Evolutionary conservation across 148 eudicot genomes (phyloP), one percentile per base, ranked within the genome.

Genomic region (Gaultheria prostrata): DNA sequence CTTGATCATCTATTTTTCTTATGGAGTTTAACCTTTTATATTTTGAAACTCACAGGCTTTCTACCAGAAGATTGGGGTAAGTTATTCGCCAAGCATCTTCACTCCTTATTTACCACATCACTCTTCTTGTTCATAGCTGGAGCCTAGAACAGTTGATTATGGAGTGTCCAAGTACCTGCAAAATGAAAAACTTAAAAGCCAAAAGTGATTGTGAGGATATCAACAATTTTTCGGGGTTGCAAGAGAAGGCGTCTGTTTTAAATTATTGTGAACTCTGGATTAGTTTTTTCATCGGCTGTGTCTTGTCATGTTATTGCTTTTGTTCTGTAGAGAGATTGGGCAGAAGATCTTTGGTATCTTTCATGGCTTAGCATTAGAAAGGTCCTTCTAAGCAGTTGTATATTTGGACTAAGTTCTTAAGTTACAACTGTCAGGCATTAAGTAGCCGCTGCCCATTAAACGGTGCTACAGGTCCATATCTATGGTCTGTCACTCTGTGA

Each of bases 51-150:
- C 61, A 80, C 91, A 92, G 97, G 98, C 28, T 91, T 95, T 79
- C 85, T 95, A 77, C 95, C 98, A 8, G 93, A 92, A 81, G 89
- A 89, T 54, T 93, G n/a, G 93, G 98, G 93, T 80, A 90, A 85
- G 45, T 85, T 91, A 56, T 87, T 93, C 69, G 94, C 92, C 71
- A 92, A n/a, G n/a, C n/a, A n/a, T n/a, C n/a, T 95, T 8, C 92
- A 95, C 90, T 93, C 98, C 57, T 83, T 91, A 61, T 95, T 93
- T 85, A 95, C 97, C 33, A 95, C 95, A 24, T 93, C 97, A 1
- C 95, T 95, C 45, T 86, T 88, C 88, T 84, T 93, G 75, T 95
- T 95, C 82, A 92, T 95, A 46, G 94, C 94, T 70, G 97, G n/a
- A n/a, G n/a, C n/a, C n/a, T n/a, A n/a, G 93, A 85, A 89, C 95